Base-by-base conservation (phyloP, 2,329 filamentous ascomycete species). In the Aureobasidium sp. region DNA sequence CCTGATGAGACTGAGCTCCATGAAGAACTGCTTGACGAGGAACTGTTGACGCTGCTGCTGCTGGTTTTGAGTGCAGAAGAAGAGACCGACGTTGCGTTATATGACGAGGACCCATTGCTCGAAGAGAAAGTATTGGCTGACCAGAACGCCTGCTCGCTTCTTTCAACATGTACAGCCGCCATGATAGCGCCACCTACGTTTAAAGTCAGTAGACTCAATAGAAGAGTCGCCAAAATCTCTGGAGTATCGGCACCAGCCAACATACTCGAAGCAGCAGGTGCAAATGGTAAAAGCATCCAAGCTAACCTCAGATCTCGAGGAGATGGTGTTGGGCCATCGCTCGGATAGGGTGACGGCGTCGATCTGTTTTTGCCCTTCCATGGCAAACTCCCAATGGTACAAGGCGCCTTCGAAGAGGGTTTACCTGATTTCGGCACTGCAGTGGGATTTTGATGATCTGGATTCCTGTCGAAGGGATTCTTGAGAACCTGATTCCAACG, bases 181-280 rank as follows among this genome's bases (percentile, higher is more conserved):
- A 50, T 40, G 2, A 50, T 31, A 18, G 33, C 58, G 20, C 58
- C 58, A 23, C 58, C 58, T 10, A 61, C 31, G 18, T 61, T 61
- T 9, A 61, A 10, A 10, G 58, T 50, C 16, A 61, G 23, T 15
- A 61, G 33, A 13, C 58, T 50, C 23, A 61, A 27, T 7, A 61
- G 27, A 6, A 61, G 23, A 2, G 58, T 61, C 6, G 43, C 58
- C n/a, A 61, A n/a, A 11, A 61, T 9, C 15, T 11, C n/a, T 15
- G 58, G 58, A 11, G 31, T 61, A 25, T 50, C 33, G 18, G 58
- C 40, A n/a, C 58, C 58, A 15, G 58, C 58, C 15, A 61, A n/a
- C 6, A 31, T 23, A 15, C 58, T 61, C 31, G 58, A 61, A 27
- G 33, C 45, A 25, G 58, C 43, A 5, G 58, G 58, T 20, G 58